These are phyloP conservation scores for Globisporangium nagaii DNA, from an alignment of 352 stramenopile species.

Conservation along the genomic window DNA sequence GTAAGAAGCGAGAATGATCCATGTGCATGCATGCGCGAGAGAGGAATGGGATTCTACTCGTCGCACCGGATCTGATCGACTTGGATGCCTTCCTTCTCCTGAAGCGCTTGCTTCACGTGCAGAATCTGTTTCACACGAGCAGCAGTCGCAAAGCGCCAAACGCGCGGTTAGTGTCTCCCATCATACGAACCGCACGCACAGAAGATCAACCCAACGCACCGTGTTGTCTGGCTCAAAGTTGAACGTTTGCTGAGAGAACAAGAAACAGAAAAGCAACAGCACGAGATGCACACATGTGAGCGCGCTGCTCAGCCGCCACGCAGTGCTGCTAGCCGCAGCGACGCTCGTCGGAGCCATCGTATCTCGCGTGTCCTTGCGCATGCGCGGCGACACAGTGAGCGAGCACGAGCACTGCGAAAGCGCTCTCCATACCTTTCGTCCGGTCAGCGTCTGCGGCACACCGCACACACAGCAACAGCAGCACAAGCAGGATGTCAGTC, in stretches of 20 bases:
- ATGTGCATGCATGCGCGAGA: no score
- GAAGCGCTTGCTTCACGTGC: conserved; percentile 96
- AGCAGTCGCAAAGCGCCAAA: background rate
- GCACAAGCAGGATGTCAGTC: background rate
- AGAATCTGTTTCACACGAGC: conserved; percentile 68
- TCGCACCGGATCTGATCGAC: conserved; percentile 71
- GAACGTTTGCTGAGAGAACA: conserved; percentile 67
- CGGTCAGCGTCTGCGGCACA: conserved; percentile 66
- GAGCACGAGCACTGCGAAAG: no score
- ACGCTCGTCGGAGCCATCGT: no score
- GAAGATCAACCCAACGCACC: conserved; percentile 22
- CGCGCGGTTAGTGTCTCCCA: background rate
- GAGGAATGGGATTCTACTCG: no score
- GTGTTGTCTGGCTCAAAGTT: conserved; percentile 88
- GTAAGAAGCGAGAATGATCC: no score
- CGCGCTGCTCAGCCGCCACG: no score
- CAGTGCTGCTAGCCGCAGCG: no score
- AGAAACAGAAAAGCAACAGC: background rate
- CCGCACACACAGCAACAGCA: background rate
- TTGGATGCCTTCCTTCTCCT: conserved; percentile 98
- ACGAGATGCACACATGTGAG: background rate
- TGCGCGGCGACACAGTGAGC: no score
- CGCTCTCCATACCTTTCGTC: conserved; percentile 44
- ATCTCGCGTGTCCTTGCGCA: no score
- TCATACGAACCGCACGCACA: background rate